phyloP scores from a whole-genome alignment of 352 stramenopile genomes.

The Phytophthora macrochlamydospora region DNA sequence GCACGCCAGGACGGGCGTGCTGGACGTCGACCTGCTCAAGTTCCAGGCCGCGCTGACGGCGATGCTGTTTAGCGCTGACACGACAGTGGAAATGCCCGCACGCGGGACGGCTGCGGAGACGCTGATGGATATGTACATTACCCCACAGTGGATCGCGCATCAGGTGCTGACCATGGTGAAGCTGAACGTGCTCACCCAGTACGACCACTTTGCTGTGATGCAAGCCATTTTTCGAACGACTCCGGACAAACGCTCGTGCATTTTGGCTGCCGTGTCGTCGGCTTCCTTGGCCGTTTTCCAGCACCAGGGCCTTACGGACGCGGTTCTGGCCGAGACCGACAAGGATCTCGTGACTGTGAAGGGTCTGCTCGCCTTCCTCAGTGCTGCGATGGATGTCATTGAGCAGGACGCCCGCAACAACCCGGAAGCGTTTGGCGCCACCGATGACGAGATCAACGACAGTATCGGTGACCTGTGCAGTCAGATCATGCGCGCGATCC shows the following conservation, averaged over 20 bases:
- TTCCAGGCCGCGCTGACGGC: constrained; percentile 60
- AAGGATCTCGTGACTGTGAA: constrained; percentile 64
- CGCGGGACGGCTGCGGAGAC: constrained; percentile 32
- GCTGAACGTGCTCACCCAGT: constrained; percentile 62
- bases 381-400: constrained; percentile 46
- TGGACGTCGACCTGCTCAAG: constrained; percentile 67
- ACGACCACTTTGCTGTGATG: constrained; percentile 65
- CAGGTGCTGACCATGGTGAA: constrained; percentile 54
- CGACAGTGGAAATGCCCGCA: constrained; percentile 24
- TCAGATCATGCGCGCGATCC: constrained; percentile 53
- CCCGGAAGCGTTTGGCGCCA: constrained; percentile 43
- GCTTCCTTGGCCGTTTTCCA: constrained; percentile 72
- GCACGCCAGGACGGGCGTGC: constrained; percentile 22
- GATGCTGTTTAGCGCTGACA: constrained; percentile 47
- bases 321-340: constrained; percentile 1
- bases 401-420: constrained; percentile 44
- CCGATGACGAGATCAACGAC: constrained; percentile 40
- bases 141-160: constrained; percentile 52
- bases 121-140: constrained; percentile 50
- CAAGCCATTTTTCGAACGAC: constrained; percentile 58
- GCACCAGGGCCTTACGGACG: constrained; percentile 48
- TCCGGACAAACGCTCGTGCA: constrained; percentile 29
- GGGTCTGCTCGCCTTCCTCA: constrained; percentile 59
- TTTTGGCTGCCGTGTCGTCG: constrained; percentile 42
- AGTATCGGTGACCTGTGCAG: constrained; percentile 42